These are phyloP conservation scores for Chrysanthemum seticuspe DNA, from an alignment of 129 eudicot species.

Conservation along the genomic window DNA sequence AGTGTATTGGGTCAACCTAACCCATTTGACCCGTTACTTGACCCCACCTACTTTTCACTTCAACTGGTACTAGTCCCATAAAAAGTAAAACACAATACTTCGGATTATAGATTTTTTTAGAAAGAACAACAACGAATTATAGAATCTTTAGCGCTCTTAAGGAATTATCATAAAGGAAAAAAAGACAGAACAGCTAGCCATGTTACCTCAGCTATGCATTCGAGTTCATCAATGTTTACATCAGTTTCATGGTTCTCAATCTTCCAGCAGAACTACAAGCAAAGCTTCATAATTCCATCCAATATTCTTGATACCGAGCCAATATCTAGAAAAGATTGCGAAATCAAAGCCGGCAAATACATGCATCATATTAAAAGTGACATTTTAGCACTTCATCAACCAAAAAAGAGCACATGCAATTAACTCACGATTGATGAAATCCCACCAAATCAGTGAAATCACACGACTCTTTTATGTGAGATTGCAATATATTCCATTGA, in stretches of 20 bases:
- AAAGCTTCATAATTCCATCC: constrained; percentile 91
- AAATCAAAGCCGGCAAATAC: constrained; percentile 82
- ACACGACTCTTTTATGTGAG: constrained; percentile 64
- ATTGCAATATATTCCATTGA: constrained; percentile 86
- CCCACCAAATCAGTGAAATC: constrained; percentile 85
- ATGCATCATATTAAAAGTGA: constrained; percentile 35
- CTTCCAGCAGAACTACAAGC: constrained; percentile 93
- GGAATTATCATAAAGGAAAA: too few relatives aligned
- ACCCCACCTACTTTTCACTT: too few relatives aligned
- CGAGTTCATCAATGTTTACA: constrained; percentile 56
- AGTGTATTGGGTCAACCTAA: too few relatives aligned
- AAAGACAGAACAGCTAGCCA: background rate
- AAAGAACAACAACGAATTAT: too few relatives aligned
- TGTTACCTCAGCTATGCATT: constrained; percentile 80
- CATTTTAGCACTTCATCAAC: background rate
- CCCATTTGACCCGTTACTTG: too few relatives aligned
- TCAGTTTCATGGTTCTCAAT: constrained; percentile 69
- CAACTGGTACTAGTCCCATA: too few relatives aligned
- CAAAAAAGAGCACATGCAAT: constrained; percentile 14
- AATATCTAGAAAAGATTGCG: constrained; percentile 93
- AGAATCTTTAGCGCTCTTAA: too few relatives aligned
- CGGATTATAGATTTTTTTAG: too few relatives aligned
- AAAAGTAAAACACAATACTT: too few relatives aligned
- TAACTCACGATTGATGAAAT: constrained; percentile 87
- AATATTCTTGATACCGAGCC: constrained; percentile 92